Percentiles rank a stretch among this genome's conserved stretches.
These are phyloP conservation scores for Phytopythium vexans DNA, from an alignment of 352 stramenopile species.

Conservation along the genomic window DNA sequence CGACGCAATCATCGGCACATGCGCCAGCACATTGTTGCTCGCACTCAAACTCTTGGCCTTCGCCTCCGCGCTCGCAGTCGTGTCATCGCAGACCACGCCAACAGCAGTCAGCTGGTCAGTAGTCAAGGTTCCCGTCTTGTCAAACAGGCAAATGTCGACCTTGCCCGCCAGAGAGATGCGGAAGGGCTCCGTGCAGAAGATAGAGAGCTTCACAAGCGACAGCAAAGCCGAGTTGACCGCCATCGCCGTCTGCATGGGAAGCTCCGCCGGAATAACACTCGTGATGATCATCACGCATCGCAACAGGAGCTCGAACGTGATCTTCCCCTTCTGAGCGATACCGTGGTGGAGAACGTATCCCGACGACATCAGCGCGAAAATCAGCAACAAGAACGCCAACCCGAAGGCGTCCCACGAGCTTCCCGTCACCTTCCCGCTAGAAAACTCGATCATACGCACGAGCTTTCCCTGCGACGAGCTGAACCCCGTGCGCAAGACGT, in stretches of 20 bases:
- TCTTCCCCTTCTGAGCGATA: slow-evolving; percentile 87
- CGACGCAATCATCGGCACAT: slow-evolving; percentile 82
- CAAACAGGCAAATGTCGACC: slow-evolving; percentile 96
- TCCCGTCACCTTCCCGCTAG: slow-evolving; percentile 94
- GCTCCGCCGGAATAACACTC: slow-evolving; percentile 96
- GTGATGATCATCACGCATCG: slow-evolving; percentile 99
- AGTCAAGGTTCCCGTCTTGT: slow-evolving; percentile 99
- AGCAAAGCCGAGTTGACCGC: slow-evolving; percentile 96
- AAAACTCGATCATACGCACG: slow-evolving; percentile 98
- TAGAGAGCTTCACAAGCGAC: slow-evolving; percentile 92
- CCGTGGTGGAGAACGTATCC: slow-evolving; percentile 92
- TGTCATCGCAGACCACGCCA: slow-evolving; percentile 89
- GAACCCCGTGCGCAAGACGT: slow-evolving; percentile 97
- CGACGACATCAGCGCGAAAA: slow-evolving; percentile 95
- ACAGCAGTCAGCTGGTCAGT: slow-evolving; percentile 94
- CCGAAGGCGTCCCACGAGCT: slow-evolving; percentile 95
- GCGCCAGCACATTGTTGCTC: slow-evolving; percentile 48
- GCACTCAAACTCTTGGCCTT: slow-evolving; percentile 24
- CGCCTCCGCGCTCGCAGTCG: slow-evolving; percentile 18
- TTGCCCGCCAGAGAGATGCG: slow-evolving; percentile 97
- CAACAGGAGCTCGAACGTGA: slow-evolving; percentile 95
- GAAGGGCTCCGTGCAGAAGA: slow-evolving; percentile 99
- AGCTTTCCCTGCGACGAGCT: slow-evolving; percentile 97
- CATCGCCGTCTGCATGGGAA: slow-evolving; percentile 98
- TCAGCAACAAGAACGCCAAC: slow-evolving; percentile 94